A percentile compares a stretch with the other conserved stretches of the same genome.
These are phyloP conservation scores for Psidium guajava DNA, from an alignment of 345 rosid species.

Conservation along the genomic window DNA sequence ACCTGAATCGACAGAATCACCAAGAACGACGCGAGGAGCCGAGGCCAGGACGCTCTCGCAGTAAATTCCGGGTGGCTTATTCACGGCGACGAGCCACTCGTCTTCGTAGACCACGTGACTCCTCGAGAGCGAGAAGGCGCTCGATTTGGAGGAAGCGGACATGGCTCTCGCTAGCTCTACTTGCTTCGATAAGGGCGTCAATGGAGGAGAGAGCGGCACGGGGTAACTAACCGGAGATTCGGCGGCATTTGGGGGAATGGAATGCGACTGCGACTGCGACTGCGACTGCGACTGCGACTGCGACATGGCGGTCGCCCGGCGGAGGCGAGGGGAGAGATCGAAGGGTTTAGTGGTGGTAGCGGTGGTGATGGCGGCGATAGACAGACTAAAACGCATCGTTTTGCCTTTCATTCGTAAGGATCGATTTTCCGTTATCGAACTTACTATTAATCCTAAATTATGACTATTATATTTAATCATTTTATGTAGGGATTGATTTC, in stretches of 20 bases:
- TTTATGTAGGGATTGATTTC: too few species aligned
- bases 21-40: conserved; percentile 23
- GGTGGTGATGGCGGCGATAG: conserved; percentile 4
- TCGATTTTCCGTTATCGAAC: too few species aligned
- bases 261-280: neutral
- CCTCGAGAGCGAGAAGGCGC: conserved; percentile 38
- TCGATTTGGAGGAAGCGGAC: conserved; percentile 73
- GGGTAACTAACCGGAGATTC: conserved; percentile 30
- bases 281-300: neutral
- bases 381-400: neutral
- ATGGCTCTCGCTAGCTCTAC: conserved; percentile 65
- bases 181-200: conserved; percentile 58
- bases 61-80: conserved; percentile 76
- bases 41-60: conserved; percentile 63
- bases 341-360: neutral
- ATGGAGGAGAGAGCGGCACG: conserved; percentile 61
- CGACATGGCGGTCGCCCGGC: conserved; percentile 14
- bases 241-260: conserved; percentile 12
- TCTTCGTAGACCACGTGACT: conserved; percentile 57
- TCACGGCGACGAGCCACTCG: conserved; percentile 67
- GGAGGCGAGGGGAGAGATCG: conserved; percentile 8
- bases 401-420: neutral
- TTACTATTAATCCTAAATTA: too few species aligned
- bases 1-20: neutral
- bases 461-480: too few species aligned